phyloP scores from a whole-genome alignment of 2,329 filamentous ascomycete species.

The Colletotrichum incanum region DNA sequence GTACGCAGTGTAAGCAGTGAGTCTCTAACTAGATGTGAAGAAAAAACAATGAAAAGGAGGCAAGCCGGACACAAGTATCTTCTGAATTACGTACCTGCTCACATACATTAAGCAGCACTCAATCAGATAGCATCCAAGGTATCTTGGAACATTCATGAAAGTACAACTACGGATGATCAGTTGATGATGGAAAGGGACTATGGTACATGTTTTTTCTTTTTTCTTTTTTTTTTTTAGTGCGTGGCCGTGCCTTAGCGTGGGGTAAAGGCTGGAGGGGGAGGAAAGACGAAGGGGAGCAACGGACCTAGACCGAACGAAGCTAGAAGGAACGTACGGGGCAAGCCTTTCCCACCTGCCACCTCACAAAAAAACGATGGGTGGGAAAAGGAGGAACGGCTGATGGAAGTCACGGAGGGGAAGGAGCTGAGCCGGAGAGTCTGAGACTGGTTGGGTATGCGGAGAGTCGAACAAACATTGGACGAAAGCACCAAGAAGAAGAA shows the following conservation, averaged over 20 bases:
- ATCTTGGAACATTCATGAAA: background rate
- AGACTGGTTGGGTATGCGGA: too few species aligned
- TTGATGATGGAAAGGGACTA: background rate
- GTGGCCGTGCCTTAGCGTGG: background rate
- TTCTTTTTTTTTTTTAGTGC: background rate
- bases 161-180: background rate
- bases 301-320: conserved; percentile 20
- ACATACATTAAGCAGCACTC: background rate
- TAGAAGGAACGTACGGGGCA: conserved; percentile 17
- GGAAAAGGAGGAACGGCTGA: background rate
- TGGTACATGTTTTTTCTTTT: too few species aligned
- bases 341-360: conserved; percentile 32
- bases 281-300: background rate
- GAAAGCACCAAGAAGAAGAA: conserved; percentile 20
- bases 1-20: background rate
- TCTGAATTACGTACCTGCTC: background rate
- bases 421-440: background rate
- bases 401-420: background rate
- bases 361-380: conserved; percentile 17
- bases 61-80: background rate
- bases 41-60: background rate
- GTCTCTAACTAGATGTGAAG: background rate
- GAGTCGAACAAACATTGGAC: conserved; percentile 21
- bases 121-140: background rate
- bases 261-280: conserved; percentile 21